phyloP scores from a whole-genome alignment of 441 rosid genomes.

The Sinapis alba region DNA sequence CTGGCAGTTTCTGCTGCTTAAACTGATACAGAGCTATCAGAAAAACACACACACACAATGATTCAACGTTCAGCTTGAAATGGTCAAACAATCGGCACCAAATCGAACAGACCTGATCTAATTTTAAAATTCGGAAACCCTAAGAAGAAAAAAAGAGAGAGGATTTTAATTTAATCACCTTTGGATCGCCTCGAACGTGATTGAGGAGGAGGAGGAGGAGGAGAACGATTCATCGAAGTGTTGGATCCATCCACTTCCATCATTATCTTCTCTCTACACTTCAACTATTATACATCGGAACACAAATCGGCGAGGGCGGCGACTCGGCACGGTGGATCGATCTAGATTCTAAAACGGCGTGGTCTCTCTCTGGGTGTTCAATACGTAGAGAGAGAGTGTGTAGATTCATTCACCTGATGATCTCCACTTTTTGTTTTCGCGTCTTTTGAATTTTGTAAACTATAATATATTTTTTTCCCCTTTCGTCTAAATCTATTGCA shows the following conservation, averaged over 20 bases:
- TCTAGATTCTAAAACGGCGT: too few species aligned
- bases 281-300: too few species aligned
- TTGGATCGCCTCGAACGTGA: too few species aligned
- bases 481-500: not conserved
- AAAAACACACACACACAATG: conserved; percentile 10
- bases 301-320: not conserved
- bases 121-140: too few species aligned
- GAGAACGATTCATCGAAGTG: too few species aligned
- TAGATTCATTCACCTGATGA: conserved; percentile 25
- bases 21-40: conserved; percentile 62
- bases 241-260: too few species aligned
- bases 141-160: too few species aligned
- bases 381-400: not conserved
- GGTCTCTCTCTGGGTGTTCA: not conserved
- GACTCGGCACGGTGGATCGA: conserved; percentile 13
- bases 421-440: not conserved
- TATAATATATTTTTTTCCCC: not conserved
- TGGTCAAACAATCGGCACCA: not conserved
- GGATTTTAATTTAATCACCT: too few species aligned
- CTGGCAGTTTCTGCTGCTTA: conserved; percentile 82
- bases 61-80: not conserved
- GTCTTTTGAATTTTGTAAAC: not conserved
- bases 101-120: not conserved
- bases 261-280: too few species aligned
- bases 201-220: too few species aligned